phyloP scores from a whole-genome alignment of 176 grass and related monocot species.

The Thinopyrum elongatum region DNA sequence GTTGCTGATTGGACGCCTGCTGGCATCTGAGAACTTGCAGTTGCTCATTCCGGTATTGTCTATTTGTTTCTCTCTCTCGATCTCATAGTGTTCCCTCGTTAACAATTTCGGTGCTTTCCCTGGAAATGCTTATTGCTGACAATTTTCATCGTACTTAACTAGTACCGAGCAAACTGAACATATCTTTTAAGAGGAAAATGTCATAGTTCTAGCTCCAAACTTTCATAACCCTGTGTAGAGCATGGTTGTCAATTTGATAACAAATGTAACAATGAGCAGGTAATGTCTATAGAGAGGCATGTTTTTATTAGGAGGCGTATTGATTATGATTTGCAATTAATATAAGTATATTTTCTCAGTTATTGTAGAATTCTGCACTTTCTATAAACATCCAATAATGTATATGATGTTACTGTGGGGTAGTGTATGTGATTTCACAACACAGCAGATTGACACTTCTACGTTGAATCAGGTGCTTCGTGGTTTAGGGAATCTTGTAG shows the following conservation, averaged over 20 bases:
- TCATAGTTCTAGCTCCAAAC: neutral
- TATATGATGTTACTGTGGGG: neutral
- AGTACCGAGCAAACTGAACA: neutral
- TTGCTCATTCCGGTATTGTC: slow-evolving; percentile 80
- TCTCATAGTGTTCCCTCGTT: neutral
- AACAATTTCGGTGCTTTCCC: neutral
- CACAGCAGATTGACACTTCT: slow-evolving; percentile 29
- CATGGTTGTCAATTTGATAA: neutral
- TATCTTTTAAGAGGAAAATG: neutral
- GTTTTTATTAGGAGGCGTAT: neutral
- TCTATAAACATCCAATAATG: neutral
- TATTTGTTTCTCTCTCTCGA: slow-evolving; percentile 5
- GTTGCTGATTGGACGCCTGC: slow-evolving; percentile 64
- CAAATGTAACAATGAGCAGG: neutral
- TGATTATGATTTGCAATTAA: neutral
- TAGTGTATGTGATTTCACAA: slow-evolving; percentile 12
- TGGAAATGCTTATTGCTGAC: neutral
- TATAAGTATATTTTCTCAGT: neutral
- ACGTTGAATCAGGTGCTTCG: slow-evolving; percentile 75
- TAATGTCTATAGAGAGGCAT: neutral
- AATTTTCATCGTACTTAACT: neutral
- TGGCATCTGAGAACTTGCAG: slow-evolving; percentile 76
- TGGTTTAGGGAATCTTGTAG: slow-evolving; percentile 89
- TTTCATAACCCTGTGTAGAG: neutral
- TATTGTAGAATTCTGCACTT: neutral